Evolutionary conservation across 768 basidiomycete species (phyloP).

Genomic region (Boletus pseudo-olivaceus): DNA sequence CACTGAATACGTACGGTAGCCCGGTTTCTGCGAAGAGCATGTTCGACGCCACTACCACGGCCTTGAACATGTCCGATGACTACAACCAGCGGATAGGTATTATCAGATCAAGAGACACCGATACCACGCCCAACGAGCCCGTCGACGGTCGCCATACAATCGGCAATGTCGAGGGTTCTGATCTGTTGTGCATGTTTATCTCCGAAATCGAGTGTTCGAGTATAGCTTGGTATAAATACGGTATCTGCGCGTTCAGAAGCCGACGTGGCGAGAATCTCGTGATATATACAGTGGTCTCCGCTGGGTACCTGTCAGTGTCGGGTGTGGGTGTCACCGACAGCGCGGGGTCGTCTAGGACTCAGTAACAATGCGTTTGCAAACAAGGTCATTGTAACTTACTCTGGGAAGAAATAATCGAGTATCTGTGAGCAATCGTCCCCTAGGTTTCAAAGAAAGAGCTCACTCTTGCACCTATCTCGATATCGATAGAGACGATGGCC

Average conservation of each 20-base stretch:
- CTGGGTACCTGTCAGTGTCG: slow-evolving; percentile 32
- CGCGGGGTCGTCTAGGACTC: neutral
- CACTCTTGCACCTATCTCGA: no score
- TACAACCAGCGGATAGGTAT: slow-evolving; percentile 12
- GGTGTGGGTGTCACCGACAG: no score
- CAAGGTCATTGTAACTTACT: no score
- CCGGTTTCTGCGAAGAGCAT: slow-evolving; percentile 48
- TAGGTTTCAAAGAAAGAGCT: no score
- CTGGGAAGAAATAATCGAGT: no score
- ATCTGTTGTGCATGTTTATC: slow-evolving; percentile 42
- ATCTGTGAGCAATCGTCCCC: no score
- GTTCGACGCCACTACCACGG: slow-evolving; percentile 55
- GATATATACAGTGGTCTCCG: slow-evolving; percentile 42
- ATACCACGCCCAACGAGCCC: slow-evolving; percentile 40
- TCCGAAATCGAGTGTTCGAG: slow-evolving; percentile 44
- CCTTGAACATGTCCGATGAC: slow-evolving; percentile 64
- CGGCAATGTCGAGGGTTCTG: slow-evolving; percentile 59
- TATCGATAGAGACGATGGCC: no score
- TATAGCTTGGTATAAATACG: no score
- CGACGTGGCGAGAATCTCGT: slow-evolving; percentile 10
- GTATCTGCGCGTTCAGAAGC: slow-evolving; percentile 54
- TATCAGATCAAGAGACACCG: slow-evolving; percentile 35
- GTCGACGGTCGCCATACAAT: slow-evolving; percentile 49
- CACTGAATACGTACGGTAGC: slow-evolving; percentile 28
- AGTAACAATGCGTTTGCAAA: no score